These are phyloP conservation scores for Cytospora chrysosperma DNA, from an alignment of 2,329 filamentous ascomycete genomes.

Conservation along the genomic window DNA sequence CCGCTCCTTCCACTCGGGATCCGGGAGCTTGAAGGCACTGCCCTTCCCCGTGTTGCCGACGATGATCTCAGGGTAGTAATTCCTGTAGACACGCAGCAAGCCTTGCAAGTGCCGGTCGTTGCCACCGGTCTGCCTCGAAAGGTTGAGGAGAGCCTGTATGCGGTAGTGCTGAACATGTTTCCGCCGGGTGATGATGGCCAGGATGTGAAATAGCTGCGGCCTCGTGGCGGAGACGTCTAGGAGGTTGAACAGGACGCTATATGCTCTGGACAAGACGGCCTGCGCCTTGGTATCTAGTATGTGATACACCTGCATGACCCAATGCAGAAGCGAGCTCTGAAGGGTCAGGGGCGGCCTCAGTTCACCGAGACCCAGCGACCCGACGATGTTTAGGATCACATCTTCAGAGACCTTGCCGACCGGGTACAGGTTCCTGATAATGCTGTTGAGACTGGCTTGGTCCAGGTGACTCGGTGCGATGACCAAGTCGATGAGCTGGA, in stretches of 20 bases:
- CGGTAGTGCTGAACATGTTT: constrained; percentile 82
- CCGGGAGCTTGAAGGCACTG: constrained; percentile 66
- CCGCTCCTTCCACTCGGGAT: constrained; percentile 69
- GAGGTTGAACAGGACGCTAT: constrained; percentile 75
- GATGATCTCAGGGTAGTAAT: constrained; percentile 88
- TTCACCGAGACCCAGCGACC: constrained; percentile 73
- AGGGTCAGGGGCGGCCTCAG: constrained; percentile 70
- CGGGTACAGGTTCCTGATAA: constrained; percentile 77
- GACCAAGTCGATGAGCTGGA: constrained; percentile 64
- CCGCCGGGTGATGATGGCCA: constrained; percentile 75
- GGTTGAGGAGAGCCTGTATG: constrained; percentile 67
- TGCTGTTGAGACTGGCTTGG: constrained; percentile 67
- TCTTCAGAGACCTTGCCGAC: constrained; percentile 60
- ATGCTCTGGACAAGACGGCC: constrained; percentile 64
- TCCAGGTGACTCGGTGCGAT: constrained; percentile 69
- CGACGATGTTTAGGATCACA: constrained; percentile 64
- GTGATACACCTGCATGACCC: constrained; percentile 76
- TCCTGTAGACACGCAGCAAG: constrained; percentile 79
- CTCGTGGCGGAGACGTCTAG: constrained; percentile 56
- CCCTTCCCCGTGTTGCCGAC: constrained; percentile 67
- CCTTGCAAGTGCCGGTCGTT: constrained; percentile 74
- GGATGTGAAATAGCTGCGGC: constrained; percentile 68
- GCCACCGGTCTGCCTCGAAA: constrained; percentile 57
- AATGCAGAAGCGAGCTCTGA: constrained; percentile 71
- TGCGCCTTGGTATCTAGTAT: constrained; percentile 57